Percentiles rank a stretch among this genome's conserved stretches.
Conservation (phyloP, 768 basidiomycete species). For the Hericium erinaceus region DNA sequence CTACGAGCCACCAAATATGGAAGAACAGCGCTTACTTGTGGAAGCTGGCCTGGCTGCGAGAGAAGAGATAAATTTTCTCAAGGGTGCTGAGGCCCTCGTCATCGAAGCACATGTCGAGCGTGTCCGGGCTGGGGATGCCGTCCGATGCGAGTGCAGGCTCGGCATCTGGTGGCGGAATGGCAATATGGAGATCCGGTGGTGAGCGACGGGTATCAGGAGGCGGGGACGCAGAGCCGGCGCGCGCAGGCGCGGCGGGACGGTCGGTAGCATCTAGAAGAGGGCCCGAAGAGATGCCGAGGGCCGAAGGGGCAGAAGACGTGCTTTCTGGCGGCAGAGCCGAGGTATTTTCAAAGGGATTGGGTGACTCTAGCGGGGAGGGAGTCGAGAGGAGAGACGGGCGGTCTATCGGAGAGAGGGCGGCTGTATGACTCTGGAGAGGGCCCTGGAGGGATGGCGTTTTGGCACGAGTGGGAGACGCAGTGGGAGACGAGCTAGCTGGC, state of each 20-base stretch:
- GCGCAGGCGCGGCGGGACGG: not conserved
- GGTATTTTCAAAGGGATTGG: not conserved
- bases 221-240: constrained; percentile 1
- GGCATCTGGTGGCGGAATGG: constrained; percentile 1
- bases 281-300: not conserved
- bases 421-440: not conserved
- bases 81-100: constrained; percentile 77
- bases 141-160: constrained; percentile 21
- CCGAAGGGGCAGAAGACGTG: too few relatives aligned
- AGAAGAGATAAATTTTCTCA: constrained; percentile 88
- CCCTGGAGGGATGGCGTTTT: not conserved
- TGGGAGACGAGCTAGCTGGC: not conserved
- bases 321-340: too few relatives aligned
- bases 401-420: constrained; percentile 14
- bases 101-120: constrained; percentile 42
- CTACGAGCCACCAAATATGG: not conserved
- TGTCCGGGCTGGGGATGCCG: constrained; percentile 18
- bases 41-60: constrained; percentile 61
- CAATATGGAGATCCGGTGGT: not conserved
- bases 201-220: not conserved
- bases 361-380: not conserved
- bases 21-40: constrained; percentile 37
- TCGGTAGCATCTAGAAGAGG: not conserved
- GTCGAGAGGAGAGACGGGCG: not conserved
- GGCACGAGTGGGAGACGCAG: not conserved